phyloP scores from a whole-genome alignment of 2,329 filamentous ascomycete genomes.

The Blumeriella jaapii region DNA sequence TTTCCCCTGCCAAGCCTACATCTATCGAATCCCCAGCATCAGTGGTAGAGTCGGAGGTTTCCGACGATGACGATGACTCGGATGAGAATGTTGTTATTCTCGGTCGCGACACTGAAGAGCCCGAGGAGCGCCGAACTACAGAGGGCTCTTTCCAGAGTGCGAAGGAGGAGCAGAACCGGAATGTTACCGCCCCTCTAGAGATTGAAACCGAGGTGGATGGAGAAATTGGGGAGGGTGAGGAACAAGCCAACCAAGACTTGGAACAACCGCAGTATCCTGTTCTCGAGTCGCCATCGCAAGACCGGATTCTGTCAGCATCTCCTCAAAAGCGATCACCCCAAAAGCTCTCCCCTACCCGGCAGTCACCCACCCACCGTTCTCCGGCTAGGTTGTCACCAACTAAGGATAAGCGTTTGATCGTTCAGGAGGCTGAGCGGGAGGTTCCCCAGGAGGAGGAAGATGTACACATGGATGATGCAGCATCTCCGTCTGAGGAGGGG shows the following conservation, averaged over 20 bases:
- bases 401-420: slow-evolving; percentile 3
- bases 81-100: slow-evolving; percentile 11
- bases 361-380: slow-evolving; percentile 4
- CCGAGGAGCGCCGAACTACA: slow-evolving; percentile 18
- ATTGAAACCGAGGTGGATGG: slow-evolving; percentile 5
- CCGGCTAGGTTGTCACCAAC: slow-evolving; percentile 9
- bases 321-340: slow-evolving; percentile 17
- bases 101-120: slow-evolving; percentile 17
- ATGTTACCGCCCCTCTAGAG: slow-evolving; percentile 8
- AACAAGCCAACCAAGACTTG: slow-evolving; percentile 4
- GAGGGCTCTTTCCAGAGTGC: slow-evolving; percentile 32
- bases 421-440: slow-evolving; percentile 1
- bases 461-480: slow-evolving; percentile 34
- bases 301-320: slow-evolving; percentile 10
- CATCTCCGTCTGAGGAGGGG: slow-evolving; percentile 48
- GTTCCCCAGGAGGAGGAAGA: slow-evolving; percentile 20
- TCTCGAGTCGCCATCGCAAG: slow-evolving; percentile 19
- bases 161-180: slow-evolving; percentile 33
- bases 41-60: neutral
- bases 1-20: slow-evolving; percentile 7
- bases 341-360: slow-evolving; percentile 7
- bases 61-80: slow-evolving; percentile 6
- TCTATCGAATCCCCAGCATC: slow-evolving; percentile 1
- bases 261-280: slow-evolving; percentile 15
- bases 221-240: slow-evolving; percentile 2